A percentile compares a stretch with the other conserved stretches of the same genome.
phyloP scores from a whole-genome alignment of 805 yeast species.

The Candida montana region DNA sequence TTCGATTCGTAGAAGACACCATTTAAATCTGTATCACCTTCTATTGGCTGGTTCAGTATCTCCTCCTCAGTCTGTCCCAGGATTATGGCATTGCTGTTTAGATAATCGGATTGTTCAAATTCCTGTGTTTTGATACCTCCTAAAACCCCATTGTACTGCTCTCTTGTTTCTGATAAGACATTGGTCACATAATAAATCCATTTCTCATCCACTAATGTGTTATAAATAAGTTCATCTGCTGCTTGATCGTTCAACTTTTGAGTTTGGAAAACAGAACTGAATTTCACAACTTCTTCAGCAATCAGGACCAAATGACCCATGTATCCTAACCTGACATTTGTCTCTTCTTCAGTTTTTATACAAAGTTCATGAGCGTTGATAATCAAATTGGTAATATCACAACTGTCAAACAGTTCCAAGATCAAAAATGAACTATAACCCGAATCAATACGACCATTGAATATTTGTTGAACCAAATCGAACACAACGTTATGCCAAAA shows the following conservation, averaged over 20 bases:
- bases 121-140: constrained; percentile 48
- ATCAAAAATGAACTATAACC: constrained; percentile 66
- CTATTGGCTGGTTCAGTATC: constrained; percentile 18
- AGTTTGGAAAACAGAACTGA: constrained; percentile 36
- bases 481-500: constrained; percentile 82
- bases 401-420: constrained; percentile 56
- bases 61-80: constrained; percentile 26
- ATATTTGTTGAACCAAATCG: constrained; percentile 76
- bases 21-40: background rate
- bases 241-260: constrained; percentile 22
- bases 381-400: constrained; percentile 55
- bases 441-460: constrained; percentile 66
- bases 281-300: constrained; percentile 95
- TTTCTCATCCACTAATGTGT: constrained; percentile 32
- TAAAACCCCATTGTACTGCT: constrained; percentile 79
- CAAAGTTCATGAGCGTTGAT: constrained; percentile 61
- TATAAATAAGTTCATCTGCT: constrained; percentile 23
- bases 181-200: constrained; percentile 77
- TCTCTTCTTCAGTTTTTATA: constrained; percentile 51
- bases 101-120: constrained; percentile 19
- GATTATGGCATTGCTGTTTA: constrained; percentile 22
- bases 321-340: constrained; percentile 78
- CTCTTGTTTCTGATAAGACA: constrained; percentile 72
- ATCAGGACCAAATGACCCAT: constrained; percentile 94
- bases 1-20: constrained; percentile 5